Evolutionary conservation across 345 rosid genomes (phyloP).

Genomic region (Chamaenerion angustifolium): DNA sequence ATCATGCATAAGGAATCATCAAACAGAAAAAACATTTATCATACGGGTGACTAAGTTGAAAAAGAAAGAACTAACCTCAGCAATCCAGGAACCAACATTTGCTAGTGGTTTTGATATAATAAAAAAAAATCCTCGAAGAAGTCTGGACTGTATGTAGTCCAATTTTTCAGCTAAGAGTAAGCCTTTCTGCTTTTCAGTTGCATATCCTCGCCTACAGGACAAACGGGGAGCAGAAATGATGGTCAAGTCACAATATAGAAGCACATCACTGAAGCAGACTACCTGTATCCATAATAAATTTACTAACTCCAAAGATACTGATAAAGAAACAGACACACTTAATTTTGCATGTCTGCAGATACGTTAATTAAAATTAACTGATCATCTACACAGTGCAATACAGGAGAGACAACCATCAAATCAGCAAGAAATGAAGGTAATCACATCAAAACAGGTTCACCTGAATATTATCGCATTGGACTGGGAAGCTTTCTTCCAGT

Average conservation of each 20-base stretch:
- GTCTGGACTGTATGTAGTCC: slow-evolving; percentile 79
- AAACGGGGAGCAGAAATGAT: slow-evolving; percentile 5
- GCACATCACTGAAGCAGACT: slow-evolving; percentile 4
- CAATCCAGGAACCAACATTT: slow-evolving; percentile 51
- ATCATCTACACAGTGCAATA: neutral
- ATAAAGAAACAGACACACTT: too few species aligned
- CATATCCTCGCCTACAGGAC: slow-evolving; percentile 73
- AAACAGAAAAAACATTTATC: neutral
- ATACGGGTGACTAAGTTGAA: neutral
- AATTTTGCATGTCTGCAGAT: too few species aligned
- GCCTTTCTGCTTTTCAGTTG: slow-evolving; percentile 87
- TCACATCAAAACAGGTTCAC: slow-evolving; percentile 15
- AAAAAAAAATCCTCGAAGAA: slow-evolving; percentile 52
- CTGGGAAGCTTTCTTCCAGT: slow-evolving; percentile 79
- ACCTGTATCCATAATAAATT: neutral
- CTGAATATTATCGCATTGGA: slow-evolving; percentile 87
- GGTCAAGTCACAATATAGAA: neutral
- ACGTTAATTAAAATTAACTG: neutral
- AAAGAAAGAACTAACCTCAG: slow-evolving; percentile 37
- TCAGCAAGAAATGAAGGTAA: neutral
- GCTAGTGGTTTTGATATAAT: slow-evolving; percentile 60
- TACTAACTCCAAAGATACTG: too few species aligned
- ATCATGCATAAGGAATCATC: neutral
- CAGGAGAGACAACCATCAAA: neutral
- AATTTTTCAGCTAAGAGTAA: slow-evolving; percentile 72